Evolutionary conservation across 169 alveolate genomes (phyloP).

Genomic region (Babesia ovis): DNA sequence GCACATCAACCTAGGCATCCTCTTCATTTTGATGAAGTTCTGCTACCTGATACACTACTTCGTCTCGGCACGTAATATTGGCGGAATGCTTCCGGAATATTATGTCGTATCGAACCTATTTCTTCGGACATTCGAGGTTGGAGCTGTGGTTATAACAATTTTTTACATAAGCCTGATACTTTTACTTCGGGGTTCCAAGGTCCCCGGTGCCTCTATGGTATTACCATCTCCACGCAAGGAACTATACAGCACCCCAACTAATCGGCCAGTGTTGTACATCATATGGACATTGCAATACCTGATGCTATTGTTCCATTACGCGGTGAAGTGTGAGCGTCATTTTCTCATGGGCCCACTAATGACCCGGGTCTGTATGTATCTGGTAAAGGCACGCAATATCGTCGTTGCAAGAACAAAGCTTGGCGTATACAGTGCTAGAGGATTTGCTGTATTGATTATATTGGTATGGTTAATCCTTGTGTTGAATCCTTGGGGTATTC

Average conservation of each 20-base stretch:
- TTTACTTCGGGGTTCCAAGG: background rate
- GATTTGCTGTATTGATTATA: background rate
- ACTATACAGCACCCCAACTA: background rate
- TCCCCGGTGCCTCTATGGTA: background rate
- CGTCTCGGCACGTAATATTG: conserved; percentile 14
- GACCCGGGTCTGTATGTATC: background rate
- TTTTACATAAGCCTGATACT: conserved; percentile 22
- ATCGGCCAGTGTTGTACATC: background rate
- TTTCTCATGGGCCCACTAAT: background rate
- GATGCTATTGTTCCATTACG: conserved; percentile 33
- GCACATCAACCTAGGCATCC: conserved; percentile 12
- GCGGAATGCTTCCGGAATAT: conserved; percentile 13
- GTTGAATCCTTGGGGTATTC: background rate
- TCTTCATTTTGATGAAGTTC: conserved; percentile 10
- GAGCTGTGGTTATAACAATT: conserved; percentile 14
- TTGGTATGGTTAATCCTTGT: conserved; percentile 17
- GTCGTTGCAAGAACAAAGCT: conserved; percentile 3
- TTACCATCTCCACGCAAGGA: background rate
- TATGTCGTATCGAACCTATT: conserved; percentile 13
- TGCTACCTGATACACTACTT: conserved; percentile 39
- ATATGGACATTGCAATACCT: conserved; percentile 21
- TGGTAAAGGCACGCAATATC: background rate
- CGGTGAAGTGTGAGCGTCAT: conserved; percentile 23
- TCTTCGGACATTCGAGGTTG: conserved; percentile 36
- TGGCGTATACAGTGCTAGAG: conserved; percentile 18